These are phyloP conservation scores for Flaveria floridana DNA, from an alignment of 140 eudicot species.

Conservation along the genomic window DNA sequence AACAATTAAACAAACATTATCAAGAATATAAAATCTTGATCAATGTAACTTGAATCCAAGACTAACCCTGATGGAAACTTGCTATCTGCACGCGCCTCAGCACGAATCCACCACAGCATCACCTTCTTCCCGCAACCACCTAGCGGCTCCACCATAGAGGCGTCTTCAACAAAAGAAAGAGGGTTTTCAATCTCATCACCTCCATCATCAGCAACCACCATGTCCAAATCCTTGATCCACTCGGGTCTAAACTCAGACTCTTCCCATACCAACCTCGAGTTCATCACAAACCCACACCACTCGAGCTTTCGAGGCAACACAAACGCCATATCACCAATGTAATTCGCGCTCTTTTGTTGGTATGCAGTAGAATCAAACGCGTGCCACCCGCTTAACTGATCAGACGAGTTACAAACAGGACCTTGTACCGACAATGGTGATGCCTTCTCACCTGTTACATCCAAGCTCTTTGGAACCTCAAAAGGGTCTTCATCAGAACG, in stretches of 20 bases:
- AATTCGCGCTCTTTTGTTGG: conserved; percentile 59
- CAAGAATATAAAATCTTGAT: neutral
- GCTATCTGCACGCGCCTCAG: conserved; percentile 94
- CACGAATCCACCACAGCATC: conserved; percentile 95
- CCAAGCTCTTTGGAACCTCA: conserved; percentile 38
- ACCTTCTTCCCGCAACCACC: conserved; percentile 91
- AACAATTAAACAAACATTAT: neutral
- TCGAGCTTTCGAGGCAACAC: conserved; percentile 85
- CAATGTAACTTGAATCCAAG: conserved; percentile 10
- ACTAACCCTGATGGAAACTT: conserved; percentile 90
- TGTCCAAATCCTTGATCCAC: conserved; percentile 69
- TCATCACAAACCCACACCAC: conserved; percentile 94
- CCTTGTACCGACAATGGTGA: conserved; percentile 70
- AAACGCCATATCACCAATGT: conserved; percentile 74
- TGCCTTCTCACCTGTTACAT: conserved; percentile 33
- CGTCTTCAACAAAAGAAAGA: conserved; percentile 59
- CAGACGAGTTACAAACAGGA: conserved; percentile 86
- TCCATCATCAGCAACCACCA: conserved; percentile 38
- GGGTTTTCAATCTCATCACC: conserved; percentile 69
- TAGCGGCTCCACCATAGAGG: conserved; percentile 80
- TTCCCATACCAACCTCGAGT: conserved; percentile 78
- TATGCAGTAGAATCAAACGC: conserved; percentile 54
- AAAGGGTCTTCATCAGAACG: conserved; percentile 47
- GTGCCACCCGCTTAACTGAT: conserved; percentile 80
- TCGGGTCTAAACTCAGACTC: conserved; percentile 65